Base-by-base conservation (phyloP, 108 stramenopile species). In the Nitzschia sp. region DNA sequence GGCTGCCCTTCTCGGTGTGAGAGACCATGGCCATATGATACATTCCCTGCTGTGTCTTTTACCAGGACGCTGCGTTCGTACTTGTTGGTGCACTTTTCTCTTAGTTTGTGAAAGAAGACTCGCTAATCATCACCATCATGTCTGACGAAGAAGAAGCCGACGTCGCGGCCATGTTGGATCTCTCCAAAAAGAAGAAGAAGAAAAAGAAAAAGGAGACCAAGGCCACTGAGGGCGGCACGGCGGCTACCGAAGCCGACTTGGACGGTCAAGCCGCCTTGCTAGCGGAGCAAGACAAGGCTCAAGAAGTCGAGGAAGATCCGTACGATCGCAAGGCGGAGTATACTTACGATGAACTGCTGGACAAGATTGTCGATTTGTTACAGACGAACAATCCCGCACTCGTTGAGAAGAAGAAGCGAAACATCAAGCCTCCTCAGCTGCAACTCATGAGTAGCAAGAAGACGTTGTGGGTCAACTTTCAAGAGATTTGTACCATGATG, bases 381-480 rank as follows among this genome's bases (percentile, higher is more conserved):
- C 95, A 96, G 53, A 95, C 86, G 27, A 97, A 99, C 76, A 99
- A 99, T 70, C 98, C 98, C 6, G 97, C 97, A 53, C 76, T 98
- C 54, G 82, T 96, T 29, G 97, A 99, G 75, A 98, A 97, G 95
- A 97, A 95, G 75, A 88, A 97, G n/a, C 87, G 90, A 48, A 96
- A 87, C 64, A 94, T 99, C 87, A 97, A 97, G 69, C 98, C 98
- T 30, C 98, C 97, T 27, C 97, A 99, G 77, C 75, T 99, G 45
- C 95, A 94, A 62, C 76, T 97, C 53, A 73, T 98, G 24, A 93
- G 92, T 36, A 90, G 93, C 62, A 96, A 95, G 75, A 97, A 97
- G 93, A 98, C 98, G 6, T 84, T 97, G 33, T 99, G 98, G 98
- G 90, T 97, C 30, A 99, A 99, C 91, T 99, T 97, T 70, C 96